Percentiles rank a stretch among this genome's conserved stretches.
phyloP scores from a whole-genome alignment of 129 eudicot genomes.

The Artemisia argyi region DNA sequence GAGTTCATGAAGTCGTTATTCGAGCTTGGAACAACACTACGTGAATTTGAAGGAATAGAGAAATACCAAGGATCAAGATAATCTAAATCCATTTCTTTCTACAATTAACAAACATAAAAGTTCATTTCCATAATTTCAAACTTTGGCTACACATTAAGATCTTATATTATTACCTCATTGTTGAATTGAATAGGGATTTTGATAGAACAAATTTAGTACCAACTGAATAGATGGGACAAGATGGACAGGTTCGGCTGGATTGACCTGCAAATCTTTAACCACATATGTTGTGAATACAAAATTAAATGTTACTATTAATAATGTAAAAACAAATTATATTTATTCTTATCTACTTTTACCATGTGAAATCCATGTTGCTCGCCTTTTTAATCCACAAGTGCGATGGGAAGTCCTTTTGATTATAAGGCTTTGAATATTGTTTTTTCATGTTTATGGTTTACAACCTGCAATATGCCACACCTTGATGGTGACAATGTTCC shows the following conservation, averaged over 20 bases:
- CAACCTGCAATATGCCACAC: constrained; percentile 47
- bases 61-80: constrained; percentile 85
- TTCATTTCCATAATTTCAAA: background rate
- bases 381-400: no score
- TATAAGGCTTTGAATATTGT: no score
- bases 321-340: no score
- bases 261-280: no score
- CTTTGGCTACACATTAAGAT: background rate
- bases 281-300: no score
- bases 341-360: no score
- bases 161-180: constrained; percentile 40
- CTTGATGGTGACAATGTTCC: constrained; percentile 92
- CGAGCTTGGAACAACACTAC: constrained; percentile 68
- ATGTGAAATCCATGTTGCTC: no score
- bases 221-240: background rate
- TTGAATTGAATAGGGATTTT: constrained; percentile 55
- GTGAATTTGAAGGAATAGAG: constrained; percentile 66
- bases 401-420: no score
- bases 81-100: constrained; percentile 57
- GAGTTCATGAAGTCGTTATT: constrained; percentile 80
- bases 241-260: no score
- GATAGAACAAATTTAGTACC: constrained; percentile 37
- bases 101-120: constrained; percentile 14
- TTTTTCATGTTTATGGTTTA: no score
- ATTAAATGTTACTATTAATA: no score